These are phyloP conservation scores for Coemansia sp. DNA, from an alignment of 192 early-diverging fungal genomes.

Conservation along the genomic window DNA sequence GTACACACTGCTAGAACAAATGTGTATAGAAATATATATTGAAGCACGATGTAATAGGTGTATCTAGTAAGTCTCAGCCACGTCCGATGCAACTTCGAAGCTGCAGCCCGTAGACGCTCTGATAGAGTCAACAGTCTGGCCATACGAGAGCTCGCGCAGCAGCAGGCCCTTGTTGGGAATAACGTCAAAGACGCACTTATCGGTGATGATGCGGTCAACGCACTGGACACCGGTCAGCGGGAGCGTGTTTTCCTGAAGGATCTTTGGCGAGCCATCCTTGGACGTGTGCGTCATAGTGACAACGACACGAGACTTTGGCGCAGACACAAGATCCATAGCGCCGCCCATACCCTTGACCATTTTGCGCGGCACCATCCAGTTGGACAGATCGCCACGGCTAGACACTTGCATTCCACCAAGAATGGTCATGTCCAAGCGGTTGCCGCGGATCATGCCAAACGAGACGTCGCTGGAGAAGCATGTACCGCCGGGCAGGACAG, in stretches of 20 bases:
- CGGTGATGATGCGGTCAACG: slow-evolving; percentile 67
- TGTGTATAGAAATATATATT: not conserved
- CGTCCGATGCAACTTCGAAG: slow-evolving; percentile 59
- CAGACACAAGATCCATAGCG: slow-evolving; percentile 78
- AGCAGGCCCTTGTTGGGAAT: slow-evolving; percentile 56
- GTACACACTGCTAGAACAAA: too few species aligned
- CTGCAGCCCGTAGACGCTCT: slow-evolving; percentile 61
- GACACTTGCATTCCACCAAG: slow-evolving; percentile 81
- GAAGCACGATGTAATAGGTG: not conserved
- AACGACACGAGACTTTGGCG: slow-evolving; percentile 67
- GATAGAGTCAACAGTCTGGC: slow-evolving; percentile 65
- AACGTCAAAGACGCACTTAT: slow-evolving; percentile 74
- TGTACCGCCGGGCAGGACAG: slow-evolving; percentile 65
- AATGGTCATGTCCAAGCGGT: slow-evolving; percentile 73
- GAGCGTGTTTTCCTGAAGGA: slow-evolving; percentile 67
- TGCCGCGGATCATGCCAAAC: slow-evolving; percentile 80
- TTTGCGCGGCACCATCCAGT: slow-evolving; percentile 85
- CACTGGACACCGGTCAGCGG: slow-evolving; percentile 72
- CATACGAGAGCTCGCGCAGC: slow-evolving; percentile 66
- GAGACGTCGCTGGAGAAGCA: slow-evolving; percentile 75
- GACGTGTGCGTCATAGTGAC: slow-evolving; percentile 70
- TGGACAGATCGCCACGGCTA: slow-evolving; percentile 71
- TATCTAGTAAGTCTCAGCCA: slow-evolving; percentile 44
- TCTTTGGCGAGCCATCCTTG: slow-evolving; percentile 72
- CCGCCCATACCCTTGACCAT: slow-evolving; percentile 87